Base-by-base conservation (phyloP, 306 rosid genomes). In the Urtica urens region DNA sequence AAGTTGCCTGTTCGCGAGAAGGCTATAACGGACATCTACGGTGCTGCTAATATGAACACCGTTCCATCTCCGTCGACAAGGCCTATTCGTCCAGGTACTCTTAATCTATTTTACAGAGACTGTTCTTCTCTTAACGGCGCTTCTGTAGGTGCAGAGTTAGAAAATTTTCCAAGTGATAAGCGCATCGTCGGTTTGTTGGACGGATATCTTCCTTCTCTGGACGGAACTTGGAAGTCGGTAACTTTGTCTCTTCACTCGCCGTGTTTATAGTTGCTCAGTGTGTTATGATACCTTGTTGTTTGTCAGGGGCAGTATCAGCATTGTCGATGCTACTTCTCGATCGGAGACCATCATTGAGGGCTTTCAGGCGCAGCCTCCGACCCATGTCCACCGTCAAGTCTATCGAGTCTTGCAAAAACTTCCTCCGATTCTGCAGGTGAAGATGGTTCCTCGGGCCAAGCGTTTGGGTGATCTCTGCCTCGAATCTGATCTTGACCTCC, bases 361-460 rank as follows among this genome's bases (percentile, higher is more conserved):
- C 46, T 72, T 83, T 52, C 75, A 74, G 64, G 97, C 83, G 18
- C 65, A 63, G 59, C 81, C 83, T 56, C 80, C 95, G 13, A 63
- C 75, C 59, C 24, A 19, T 16, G 70, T 83, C 54, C 60, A 60
- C 34, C 45, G 44, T 30, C 70, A 67, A 63, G 93, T 74, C 37
- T 72, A 60, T 25, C 45, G 58, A 1, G 46, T 73, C 28, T 63
- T 83, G 10, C 23, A 10, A 34, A 57, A 59, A 68, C 53, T 78
- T 75, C 95, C 97, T 39, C 15, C 63, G 10, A 51, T 66, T 45
- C 83, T 88, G 57, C 39, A 57, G 26, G 68, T 68, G 61, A 50
- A 70, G 35, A 44, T 66, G 53, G 49, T 69, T 40, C 76, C 81
- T 51, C 62, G 39, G 19, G 60, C 39, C 59, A 41, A 54, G 49